Percentiles rank a stretch among this genome's conserved stretches.
Evolutionary conservation across 352 stramenopile genomes (phyloP).

Genomic region (Globisporangium rhizosaccharum): DNA sequence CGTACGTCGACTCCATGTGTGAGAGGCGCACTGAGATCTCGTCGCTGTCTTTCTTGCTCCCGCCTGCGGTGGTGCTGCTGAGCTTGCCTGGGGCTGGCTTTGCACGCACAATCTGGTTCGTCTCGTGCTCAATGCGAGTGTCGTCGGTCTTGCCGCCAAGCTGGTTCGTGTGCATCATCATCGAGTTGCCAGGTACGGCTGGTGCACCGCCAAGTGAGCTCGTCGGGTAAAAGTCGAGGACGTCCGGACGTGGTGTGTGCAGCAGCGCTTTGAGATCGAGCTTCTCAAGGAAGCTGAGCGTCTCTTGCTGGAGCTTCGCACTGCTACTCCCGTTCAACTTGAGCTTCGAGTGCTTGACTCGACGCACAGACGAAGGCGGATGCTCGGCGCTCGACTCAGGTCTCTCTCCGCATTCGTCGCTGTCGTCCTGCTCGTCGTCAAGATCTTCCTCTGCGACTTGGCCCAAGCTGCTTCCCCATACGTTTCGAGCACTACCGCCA

Average conservation of each 20-base stretch:
- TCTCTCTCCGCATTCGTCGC: constrained; percentile 5
- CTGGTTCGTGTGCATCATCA: not conserved
- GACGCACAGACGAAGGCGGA: not conserved
- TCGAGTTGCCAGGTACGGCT: not conserved
- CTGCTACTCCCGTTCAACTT: constrained; percentile 6
- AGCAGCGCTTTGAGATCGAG: constrained; percentile 60
- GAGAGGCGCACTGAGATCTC: constrained; percentile 26
- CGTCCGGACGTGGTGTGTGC: constrained; percentile 48
- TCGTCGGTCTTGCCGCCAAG: not conserved
- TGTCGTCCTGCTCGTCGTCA: constrained; percentile 24
- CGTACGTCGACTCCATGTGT: constrained; percentile 63
- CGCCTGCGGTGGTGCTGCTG: not conserved
- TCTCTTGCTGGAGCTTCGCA: constrained; percentile 32
- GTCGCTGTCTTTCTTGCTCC: not conserved
- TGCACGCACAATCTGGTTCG: not conserved
- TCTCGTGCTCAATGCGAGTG: constrained; percentile 2
- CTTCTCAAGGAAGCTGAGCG: constrained; percentile 49
- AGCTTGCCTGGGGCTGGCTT: not conserved
- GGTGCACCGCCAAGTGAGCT: constrained; percentile 2
- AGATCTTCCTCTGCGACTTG: constrained; percentile 14
- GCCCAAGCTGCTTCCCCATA: constrained; percentile 1
- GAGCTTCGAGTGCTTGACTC: not conserved
- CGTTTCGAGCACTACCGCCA: not conserved
- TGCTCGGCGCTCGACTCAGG: not conserved
- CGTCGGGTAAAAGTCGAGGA: constrained; percentile 34